Evolutionary conservation across 192 early-diverging fungal genomes (phyloP).

Genomic region (Pilobolus umbonatus): DNA sequence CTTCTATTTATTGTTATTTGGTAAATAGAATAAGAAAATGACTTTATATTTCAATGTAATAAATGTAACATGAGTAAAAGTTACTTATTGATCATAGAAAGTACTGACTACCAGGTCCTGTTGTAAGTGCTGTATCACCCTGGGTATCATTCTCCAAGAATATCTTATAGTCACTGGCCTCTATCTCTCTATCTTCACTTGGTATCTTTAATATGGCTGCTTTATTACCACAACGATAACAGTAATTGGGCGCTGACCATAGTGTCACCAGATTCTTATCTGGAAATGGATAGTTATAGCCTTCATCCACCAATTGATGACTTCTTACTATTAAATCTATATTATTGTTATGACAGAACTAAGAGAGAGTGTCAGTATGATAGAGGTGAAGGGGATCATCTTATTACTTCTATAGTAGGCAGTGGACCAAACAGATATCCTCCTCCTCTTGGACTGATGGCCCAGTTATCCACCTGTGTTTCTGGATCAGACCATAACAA

Average conservation of each 20-base stretch:
- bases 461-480: slow-evolving; percentile 34
- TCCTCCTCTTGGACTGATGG: slow-evolving; percentile 35
- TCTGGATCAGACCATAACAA: slow-evolving; percentile 37
- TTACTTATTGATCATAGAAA: slow-evolving; percentile 21
- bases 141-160: slow-evolving; percentile 34
- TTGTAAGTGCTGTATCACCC: slow-evolving; percentile 21
- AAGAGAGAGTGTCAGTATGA: background rate
- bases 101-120: slow-evolving; percentile 31
- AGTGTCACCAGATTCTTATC: slow-evolving; percentile 77
- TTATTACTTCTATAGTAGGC: slow-evolving; percentile 17
- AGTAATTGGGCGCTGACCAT: slow-evolving; percentile 83
- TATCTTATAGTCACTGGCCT: slow-evolving; percentile 27
- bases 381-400: background rate
- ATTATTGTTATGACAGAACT: slow-evolving; percentile 37
- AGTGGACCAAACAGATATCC: slow-evolving; percentile 32
- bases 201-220: slow-evolving; percentile 78
- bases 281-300: slow-evolving; percentile 33
- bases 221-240: slow-evolving; percentile 81
- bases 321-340: slow-evolving; percentile 34
- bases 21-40: background rate
- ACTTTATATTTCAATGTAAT: background rate
- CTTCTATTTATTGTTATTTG: background rate
- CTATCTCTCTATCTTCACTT: slow-evolving; percentile 32
- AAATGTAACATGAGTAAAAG: background rate
- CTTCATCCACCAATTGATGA: slow-evolving; percentile 36